Base-by-base conservation (phyloP, 257 asterid species). In the Voacanga thouarsii region DNA sequence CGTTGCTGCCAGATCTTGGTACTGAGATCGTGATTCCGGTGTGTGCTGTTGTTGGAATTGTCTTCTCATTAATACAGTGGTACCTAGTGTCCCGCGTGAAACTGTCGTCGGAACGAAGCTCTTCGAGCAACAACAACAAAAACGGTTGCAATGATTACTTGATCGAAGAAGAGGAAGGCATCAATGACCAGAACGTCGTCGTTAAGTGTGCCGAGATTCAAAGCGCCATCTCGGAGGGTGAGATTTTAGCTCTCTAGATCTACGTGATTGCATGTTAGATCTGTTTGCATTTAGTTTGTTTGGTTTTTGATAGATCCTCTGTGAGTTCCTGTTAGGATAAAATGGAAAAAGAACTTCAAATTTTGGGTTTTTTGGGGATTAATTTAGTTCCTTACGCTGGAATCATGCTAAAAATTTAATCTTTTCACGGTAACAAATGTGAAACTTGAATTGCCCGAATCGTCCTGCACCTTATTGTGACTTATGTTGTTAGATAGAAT, bases 101-200 rank as follows among this genome's bases (percentile, higher is more conserved):
- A 86, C 71, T 93, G 77, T 74, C 94, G 57, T 70, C 79, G 30
- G 80, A 84, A 67, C 80, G 82, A 6, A 82, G 49, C 12, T 84
- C 76, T 65, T 21, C 87, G 64, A 77, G 75, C 24, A 84, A 81
- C 75, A 87, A 81, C 56, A 85, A 84, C 39, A 92, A 87, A 78
- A 90, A 94, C 81, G 97, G 89, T 24, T 89, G 84, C 83, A 70
- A 64, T 33, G 96, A 90, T n/a, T 83, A 55, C 82, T 80, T 94
- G 89, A 94, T 94, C 78, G 98, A 94, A 81, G 98, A 94, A 78
- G 98, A 94, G 87, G 98, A 94, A 37, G 98, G 97, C 15, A 67
- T 90, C 47, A 82, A 82, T 75, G 98, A 88, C 71, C 92, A 87
- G 7, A 82, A 78, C 87, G 96, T 90, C 64, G 93, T 94, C 57